Evolutionary conservation across 805 yeast genomes (phyloP), one percentile per base, ranked within the genome.

Genomic region (Starmerella apis): DNA sequence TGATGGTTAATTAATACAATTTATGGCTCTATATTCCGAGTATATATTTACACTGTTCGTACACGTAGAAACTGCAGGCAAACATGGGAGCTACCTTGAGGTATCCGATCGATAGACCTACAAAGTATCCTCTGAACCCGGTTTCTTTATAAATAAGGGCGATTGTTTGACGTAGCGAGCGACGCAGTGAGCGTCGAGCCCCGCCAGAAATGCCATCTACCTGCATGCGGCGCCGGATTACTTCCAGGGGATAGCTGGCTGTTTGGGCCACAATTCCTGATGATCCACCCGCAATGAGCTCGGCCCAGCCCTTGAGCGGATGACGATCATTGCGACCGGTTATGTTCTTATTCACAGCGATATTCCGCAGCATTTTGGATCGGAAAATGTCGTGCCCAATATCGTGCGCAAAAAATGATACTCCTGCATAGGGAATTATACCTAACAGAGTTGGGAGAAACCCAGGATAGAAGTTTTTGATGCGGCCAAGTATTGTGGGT

Each of bases 371-470:
- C 11, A 61, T 48, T 11, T 72, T 71, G n/a, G 82, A 71, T 54
- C 95, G 72, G 62, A 92, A 78, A 1, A 88, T 60, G 67, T 92
- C 98, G 66, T 90, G 97, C 51, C 88, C 72, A 50, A 80, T 64
- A 68, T 92, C 98, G 66, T 92, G 97, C 3, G 95, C 84, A 68
- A 87, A 84, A 62, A 92, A 92, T 3, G 96, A 85, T 3, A 90
- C 96, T 10, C 98, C 98, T 1, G 98, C 98, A 64, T 92, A 92
- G 1, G 98, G 98, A 20, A 92, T 73, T 94, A 92, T 88, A 10
- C 98, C 98, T 36, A 88, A 60, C 41, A 92, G 80, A 0, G 98
- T 92, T 18, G 98, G 95, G 7, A 83, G 77, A 66, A 90, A 92
- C 2, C 98, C 98, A 51, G 96, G 74, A 68, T 90, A 92, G 65